A percentile compares a stretch with the other conserved stretches of the same genome.
phyloP scores from a whole-genome alignment of 805 yeast genomes.

The Millerago galiae region DNA sequence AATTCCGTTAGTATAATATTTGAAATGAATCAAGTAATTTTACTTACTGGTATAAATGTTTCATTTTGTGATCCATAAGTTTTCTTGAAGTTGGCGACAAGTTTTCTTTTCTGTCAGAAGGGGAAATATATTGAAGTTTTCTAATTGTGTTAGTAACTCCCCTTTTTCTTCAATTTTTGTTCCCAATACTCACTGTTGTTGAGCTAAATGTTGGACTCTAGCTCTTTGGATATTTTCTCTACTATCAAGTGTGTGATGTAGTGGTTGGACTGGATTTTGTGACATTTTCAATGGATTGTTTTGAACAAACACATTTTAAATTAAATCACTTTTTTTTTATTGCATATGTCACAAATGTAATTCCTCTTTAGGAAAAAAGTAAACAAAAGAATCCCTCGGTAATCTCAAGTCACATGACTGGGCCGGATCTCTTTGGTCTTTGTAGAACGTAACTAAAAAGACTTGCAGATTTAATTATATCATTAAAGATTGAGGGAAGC shows the following conservation, averaged over 20 bases:
- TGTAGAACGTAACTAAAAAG: too few relatives aligned
- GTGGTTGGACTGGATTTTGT: slow-evolving; percentile 21
- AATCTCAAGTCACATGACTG: neutral
- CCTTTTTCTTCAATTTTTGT: too few relatives aligned
- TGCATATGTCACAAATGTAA: neutral
- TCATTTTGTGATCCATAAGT: slow-evolving; percentile 23
- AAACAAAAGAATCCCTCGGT: slow-evolving; percentile 13
- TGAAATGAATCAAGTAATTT: neutral
- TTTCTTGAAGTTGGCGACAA: slow-evolving; percentile 26
- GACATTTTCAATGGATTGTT: slow-evolving; percentile 6
- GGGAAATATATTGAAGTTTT: slow-evolving; percentile 24
- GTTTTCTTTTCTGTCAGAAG: slow-evolving; percentile 24
- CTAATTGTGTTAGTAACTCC: slow-evolving; percentile 11
- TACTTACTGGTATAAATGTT: slow-evolving; percentile 21
- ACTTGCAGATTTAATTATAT: too few relatives aligned
- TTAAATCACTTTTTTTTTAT: neutral
- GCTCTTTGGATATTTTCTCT: slow-evolving; percentile 24
- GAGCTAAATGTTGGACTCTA: slow-evolving; percentile 22
- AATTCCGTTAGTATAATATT: slow-evolving; percentile 3
- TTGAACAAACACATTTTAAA: neutral
- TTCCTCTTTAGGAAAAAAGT: slow-evolving; percentile 13
- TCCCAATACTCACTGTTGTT: slow-evolving; percentile 21
- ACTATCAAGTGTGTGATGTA: slow-evolving; percentile 24
- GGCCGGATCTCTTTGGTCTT: too few relatives aligned
- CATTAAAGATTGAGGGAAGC: neutral